Evolutionary conservation across 2,329 filamentous ascomycete genomes (phyloP).

Genomic region (Ascocoryne sarcoides): DNA sequence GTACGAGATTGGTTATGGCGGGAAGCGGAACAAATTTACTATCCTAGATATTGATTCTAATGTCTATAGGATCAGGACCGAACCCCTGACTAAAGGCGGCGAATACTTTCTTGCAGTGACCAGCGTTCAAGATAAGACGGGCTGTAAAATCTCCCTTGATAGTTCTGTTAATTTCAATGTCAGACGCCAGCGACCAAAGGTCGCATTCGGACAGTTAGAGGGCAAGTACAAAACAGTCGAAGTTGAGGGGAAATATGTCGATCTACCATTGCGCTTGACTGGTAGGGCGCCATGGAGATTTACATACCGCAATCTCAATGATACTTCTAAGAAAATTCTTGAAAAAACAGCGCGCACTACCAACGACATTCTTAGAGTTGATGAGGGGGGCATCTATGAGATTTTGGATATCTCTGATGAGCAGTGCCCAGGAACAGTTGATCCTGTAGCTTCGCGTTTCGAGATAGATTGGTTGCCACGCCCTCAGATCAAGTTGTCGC

Average conservation of each 20-base stretch:
- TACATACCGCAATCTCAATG: slow-evolving; percentile 60
- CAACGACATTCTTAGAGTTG: slow-evolving; percentile 63
- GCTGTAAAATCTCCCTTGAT: slow-evolving; percentile 78
- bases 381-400: slow-evolving; percentile 66
- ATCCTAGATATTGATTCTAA: slow-evolving; percentile 54
- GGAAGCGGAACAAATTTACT: slow-evolving; percentile 66
- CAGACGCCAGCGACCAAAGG: slow-evolving; percentile 79
- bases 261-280: slow-evolving; percentile 74
- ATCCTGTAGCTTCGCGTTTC: slow-evolving; percentile 65
- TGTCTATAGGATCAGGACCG: slow-evolving; percentile 65
- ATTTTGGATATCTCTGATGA: slow-evolving; percentile 69
- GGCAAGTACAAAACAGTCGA: slow-evolving; percentile 66
- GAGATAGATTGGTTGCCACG: slow-evolving; percentile 78
- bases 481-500: slow-evolving; percentile 59
- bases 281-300: slow-evolving; percentile 81
- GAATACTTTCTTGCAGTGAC: slow-evolving; percentile 83
- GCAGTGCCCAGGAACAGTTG: slow-evolving; percentile 74
- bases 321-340: slow-evolving; percentile 36
- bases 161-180: slow-evolving; percentile 81
- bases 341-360: slow-evolving; percentile 38
- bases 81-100: slow-evolving; percentile 67
- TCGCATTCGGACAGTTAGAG: slow-evolving; percentile 76
- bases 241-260: slow-evolving; percentile 65
- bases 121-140: slow-evolving; percentile 76
- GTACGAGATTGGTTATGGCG: slow-evolving; percentile 87